These are phyloP conservation scores for Coemansia sp. DNA, from an alignment of 192 early-diverging fungal species.

Conservation along the genomic window DNA sequence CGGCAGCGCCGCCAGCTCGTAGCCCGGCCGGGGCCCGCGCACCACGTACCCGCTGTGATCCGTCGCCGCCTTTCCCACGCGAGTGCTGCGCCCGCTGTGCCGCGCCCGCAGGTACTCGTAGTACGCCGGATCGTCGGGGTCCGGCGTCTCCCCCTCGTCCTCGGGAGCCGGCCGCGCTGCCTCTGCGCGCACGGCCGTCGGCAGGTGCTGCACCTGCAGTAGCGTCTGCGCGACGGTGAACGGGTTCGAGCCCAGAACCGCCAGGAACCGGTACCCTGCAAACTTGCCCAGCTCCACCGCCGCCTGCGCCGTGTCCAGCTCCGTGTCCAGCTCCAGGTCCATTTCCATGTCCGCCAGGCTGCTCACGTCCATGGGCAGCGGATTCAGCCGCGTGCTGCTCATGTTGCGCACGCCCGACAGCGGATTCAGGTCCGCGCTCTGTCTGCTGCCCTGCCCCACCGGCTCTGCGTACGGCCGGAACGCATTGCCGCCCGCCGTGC, in stretches of 20 bases:
- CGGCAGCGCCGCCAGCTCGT: conserved; percentile 62
- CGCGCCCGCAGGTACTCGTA: conserved; percentile 51
- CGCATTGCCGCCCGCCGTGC: conserved; percentile 16
- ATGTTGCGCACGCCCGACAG: conserved; percentile 25
- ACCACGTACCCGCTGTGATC: conserved; percentile 67
- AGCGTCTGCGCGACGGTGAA: conserved; percentile 68
- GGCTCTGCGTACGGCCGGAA: conserved; percentile 47
- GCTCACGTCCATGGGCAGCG: conserved; percentile 11
- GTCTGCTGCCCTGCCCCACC: conserved; percentile 12
- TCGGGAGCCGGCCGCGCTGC: neutral
- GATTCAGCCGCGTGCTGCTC: neutral
- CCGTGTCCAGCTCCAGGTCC: conserved; percentile 13
- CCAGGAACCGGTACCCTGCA: conserved; percentile 62
- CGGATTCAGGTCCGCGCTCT: conserved; percentile 39
- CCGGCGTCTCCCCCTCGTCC: conserved; percentile 13
- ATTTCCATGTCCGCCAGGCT: conserved; percentile 24
- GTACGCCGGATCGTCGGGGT: conserved; percentile 50
- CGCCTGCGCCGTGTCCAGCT: conserved; percentile 44
- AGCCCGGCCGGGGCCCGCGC: conserved; percentile 56
- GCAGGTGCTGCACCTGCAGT: conserved; percentile 74
- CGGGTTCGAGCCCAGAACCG: conserved; percentile 58
- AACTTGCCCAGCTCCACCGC: conserved; percentile 62
- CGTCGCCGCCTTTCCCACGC: conserved; percentile 12
- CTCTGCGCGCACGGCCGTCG: conserved; percentile 28
- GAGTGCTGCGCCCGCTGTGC: conserved; percentile 19